A percentile compares a stretch with the other conserved stretches of the same genome.
Conservation (phyloP, 139 green algal genomes). For the Haematococcus sp. region DNA sequence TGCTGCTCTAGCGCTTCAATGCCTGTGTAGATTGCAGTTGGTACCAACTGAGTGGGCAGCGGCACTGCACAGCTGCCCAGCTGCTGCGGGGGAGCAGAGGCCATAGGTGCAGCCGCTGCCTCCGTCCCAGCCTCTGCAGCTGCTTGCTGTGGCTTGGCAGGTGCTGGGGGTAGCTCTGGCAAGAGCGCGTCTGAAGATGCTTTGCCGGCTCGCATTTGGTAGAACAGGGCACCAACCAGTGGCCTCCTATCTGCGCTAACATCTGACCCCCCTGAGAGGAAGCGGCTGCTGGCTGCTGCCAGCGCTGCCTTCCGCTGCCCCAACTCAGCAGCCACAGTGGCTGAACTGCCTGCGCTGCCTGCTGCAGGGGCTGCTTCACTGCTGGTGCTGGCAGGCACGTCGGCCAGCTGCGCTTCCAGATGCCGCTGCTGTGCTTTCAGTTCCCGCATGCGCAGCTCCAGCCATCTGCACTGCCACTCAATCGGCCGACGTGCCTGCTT, state of each 20-base stretch:
- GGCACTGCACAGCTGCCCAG: not conserved
- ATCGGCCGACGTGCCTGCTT: conserved; percentile 19
- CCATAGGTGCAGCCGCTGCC: too few relatives aligned
- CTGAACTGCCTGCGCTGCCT: conserved; percentile 1
- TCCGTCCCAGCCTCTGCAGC: too few relatives aligned
- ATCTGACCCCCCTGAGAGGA: conserved; percentile 1
- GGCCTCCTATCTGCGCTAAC: not conserved
- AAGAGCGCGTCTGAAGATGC: not conserved
- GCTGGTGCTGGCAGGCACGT: conserved; percentile 11
- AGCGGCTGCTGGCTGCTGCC: not conserved
- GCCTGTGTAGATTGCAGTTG: conserved; percentile 20
- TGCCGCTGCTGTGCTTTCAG: conserved; percentile 22
- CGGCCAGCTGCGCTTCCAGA: conserved; percentile 13
- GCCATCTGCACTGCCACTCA: conserved; percentile 43
- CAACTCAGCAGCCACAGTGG: not conserved
- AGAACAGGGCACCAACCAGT: not conserved
- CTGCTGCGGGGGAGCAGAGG: not conserved
- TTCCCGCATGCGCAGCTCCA: conserved; percentile 48
- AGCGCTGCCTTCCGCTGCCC: not conserved
- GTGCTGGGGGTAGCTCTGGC: not conserved
- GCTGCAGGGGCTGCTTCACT: conserved; percentile 6
- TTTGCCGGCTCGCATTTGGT: conserved; percentile 4
- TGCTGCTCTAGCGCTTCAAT: conserved; percentile 44
- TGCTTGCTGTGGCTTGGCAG: not conserved
- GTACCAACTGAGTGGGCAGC: not conserved